Evolutionary conservation across 1,284 basidiomycete genomes (phyloP), one percentile per base, ranked within the genome.

Genomic region (Coniferiporia sulphurascens): DNA sequence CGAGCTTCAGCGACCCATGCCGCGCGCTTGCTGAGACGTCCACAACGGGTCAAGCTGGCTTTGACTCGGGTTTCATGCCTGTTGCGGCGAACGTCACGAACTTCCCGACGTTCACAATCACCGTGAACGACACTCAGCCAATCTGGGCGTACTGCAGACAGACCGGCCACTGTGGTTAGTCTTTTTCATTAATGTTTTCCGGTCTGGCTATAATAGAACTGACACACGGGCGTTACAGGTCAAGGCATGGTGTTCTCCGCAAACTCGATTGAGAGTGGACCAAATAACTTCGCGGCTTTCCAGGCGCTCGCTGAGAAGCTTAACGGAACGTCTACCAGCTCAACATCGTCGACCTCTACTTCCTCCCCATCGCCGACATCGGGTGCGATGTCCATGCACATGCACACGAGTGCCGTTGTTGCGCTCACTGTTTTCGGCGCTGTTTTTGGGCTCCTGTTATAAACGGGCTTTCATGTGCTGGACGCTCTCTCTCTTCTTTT

Each of bases 161-260:
- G 67, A 65, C 66, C 5, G 69, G 63, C 51, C 85, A 86, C 70
- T 86, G 85, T 66, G 76, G 76, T 41, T 10, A 10, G 38, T 41
- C 38, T 41, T 15, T 27, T 27, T 12, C 38, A 4, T 41, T 41
- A 1, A 2, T 41, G 7, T 12, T 38, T 38, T 41, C 15, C 9
- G 15, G 38, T 41, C 38, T 41, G 7, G 12, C 15, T 41, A 41
- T 27, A 27, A 5, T 5, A 5, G 5, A 5, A 27, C 38, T 41
- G 38, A 41, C 9, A 41, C 15, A 41, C 9, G 3, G 38, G 7
- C 38, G 38, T 15, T 41, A 12, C 15, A 41, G 38, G 38, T 1
- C 71, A 73, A 48, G 84, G 84, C 52, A 87, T 87, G 86, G 84
- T 87, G 55, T 85, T 86, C 70, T 71, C 81, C 21, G 78, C 78